phyloP scores from a whole-genome alignment of 2,329 filamentous ascomycete genomes.

The Aspergillus phoenicis region DNA sequence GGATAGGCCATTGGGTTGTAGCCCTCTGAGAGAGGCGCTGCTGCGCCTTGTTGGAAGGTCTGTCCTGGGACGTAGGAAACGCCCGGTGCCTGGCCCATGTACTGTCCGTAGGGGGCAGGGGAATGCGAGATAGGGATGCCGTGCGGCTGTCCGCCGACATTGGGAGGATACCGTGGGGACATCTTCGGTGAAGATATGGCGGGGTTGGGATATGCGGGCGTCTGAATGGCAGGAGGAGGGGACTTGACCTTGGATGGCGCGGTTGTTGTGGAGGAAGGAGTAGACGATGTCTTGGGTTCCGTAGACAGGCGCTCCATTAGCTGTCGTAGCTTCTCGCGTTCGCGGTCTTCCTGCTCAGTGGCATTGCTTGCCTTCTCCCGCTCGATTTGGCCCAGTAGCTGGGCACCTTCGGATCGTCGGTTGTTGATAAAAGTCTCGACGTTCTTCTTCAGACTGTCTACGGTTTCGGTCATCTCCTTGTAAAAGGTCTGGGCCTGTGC shows the following conservation, averaged over 20 bases:
- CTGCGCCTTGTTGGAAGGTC: constrained; percentile 46
- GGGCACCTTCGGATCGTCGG: constrained; percentile 83
- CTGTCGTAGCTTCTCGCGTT: constrained; percentile 80
- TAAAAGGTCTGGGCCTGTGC: constrained; percentile 92
- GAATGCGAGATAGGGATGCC: constrained; percentile 38
- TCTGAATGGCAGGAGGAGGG: constrained; percentile 37
- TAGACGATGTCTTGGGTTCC: constrained; percentile 53
- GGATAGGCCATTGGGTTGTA: constrained; percentile 57
- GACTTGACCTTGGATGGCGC: constrained; percentile 50
- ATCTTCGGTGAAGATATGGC: constrained; percentile 45
- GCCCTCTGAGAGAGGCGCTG: constrained; percentile 45
- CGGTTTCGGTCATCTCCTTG: constrained; percentile 90
- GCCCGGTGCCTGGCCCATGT: constrained; percentile 29
- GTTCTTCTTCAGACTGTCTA: constrained; percentile 89
- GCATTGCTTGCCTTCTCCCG: constrained; percentile 67
- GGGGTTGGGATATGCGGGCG: constrained; percentile 34
- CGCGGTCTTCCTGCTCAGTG: constrained; percentile 70
- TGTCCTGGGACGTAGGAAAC: constrained; percentile 34
- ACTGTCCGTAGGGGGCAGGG: constrained; percentile 41
- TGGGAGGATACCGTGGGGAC: constrained; percentile 40
- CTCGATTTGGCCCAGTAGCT: constrained; percentile 86
- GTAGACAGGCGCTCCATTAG: constrained; percentile 97
- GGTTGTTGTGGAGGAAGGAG: constrained; percentile 34
- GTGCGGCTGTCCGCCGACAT: constrained; percentile 28
- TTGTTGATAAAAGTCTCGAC: constrained; percentile 98